Base-by-base conservation (phyloP, 495 filamentous ascomycete genomes). In the Penicillium bialowiezense region DNA sequence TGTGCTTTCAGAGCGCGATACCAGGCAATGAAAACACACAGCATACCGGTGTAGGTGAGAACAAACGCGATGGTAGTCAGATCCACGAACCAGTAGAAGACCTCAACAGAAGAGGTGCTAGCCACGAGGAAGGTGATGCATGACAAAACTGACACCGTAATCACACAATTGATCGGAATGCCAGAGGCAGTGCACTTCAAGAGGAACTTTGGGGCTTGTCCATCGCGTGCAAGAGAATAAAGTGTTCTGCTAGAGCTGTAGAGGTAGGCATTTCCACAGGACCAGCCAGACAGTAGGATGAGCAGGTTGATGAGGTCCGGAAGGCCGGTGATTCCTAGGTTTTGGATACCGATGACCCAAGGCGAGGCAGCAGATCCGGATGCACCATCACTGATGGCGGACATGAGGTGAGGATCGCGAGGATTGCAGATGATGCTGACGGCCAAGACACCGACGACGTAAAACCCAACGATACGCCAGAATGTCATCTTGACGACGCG, bases 391-490 rank as follows among this genome's bases (percentile, higher is more conserved):
- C 68, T 61, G 7, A 75, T 70, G n/a, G 70, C 72, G 3, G 70
- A 71, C 3, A 89, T 74, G 3, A 91, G 78, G 14, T 65, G 58
- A 0, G 51, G 23, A 48, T 89, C 79, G 31, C 71, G 64, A 20
- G 65, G 62, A 17, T 68, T 67, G 48, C 78, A 71, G 24, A 78
- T 66, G 15, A 80, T 71, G 26, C 77, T 72, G 33, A 83, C 78
- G 7, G 72, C 73, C 8, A 83, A 67, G 12, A 74, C 72, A 3
- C 75, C 77, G 23, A 80, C 49, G 14, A 76, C 67, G 65, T 92
- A 95, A 73, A 95, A 93, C 64, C 91, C 79, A 36, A 85, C 64
- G 58, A 95, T 90, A 50, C 90, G 86, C 75, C 84, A 90, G 69
- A 95, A 91, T 26, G 87, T 87, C 63, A 88, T 83, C 46, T 84